Evolutionary conservation across 2,329 filamentous ascomycete genomes (phyloP), one percentile per base, ranked within the genome.

Genomic region (Fusarium pseudocircinatum): DNA sequence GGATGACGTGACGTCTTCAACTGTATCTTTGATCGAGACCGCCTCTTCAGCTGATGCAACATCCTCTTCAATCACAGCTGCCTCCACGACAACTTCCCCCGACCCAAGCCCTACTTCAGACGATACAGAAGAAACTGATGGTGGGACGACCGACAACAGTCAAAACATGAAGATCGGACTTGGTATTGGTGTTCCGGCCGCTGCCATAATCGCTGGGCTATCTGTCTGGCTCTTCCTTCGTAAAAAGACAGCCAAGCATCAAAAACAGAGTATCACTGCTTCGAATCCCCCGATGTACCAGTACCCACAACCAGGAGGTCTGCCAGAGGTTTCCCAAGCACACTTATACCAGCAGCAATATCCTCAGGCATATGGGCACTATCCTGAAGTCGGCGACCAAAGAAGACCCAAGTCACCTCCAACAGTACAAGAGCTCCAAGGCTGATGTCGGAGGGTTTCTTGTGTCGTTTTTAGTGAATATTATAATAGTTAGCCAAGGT

Each of bases 111-210:
- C 50, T 6, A 37, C 32, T 26, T 22, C 56, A 14, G 24, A 16
- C 16, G 39, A 44, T 7, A n/a, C 15, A 2, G 26, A 26, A 6
- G 22, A 58, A 20, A 10, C 28, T 4, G 18, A 14, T 32, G 2
- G 22, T 6, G 22, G 15, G 8, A 34, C 37, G 6, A 28, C 36
- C 4, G 43, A 44, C 14, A 22, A 22, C 2, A 49, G 39, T 9
- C 49, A 65, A 13, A 43, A 36, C 49, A 36, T 73, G 12, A 70
- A 63, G 20, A 62, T 71, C 12, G 72, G 72, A 9, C 42, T 74
- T 7, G 70, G 63, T 4, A 67, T 74, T 3, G 67, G 63, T 14
- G 37, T 74, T 6, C 60, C 72, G 2, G 63, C 49, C 16, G 67
- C 60, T 22, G 32, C 40, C 36, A 47, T 64, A 12, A 39, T 30